Evolutionary conservation across 2,329 filamentous ascomycete genomes (phyloP), one percentile per base, ranked within the genome.

Genomic region (Sclerotiophoma versabilis): DNA sequence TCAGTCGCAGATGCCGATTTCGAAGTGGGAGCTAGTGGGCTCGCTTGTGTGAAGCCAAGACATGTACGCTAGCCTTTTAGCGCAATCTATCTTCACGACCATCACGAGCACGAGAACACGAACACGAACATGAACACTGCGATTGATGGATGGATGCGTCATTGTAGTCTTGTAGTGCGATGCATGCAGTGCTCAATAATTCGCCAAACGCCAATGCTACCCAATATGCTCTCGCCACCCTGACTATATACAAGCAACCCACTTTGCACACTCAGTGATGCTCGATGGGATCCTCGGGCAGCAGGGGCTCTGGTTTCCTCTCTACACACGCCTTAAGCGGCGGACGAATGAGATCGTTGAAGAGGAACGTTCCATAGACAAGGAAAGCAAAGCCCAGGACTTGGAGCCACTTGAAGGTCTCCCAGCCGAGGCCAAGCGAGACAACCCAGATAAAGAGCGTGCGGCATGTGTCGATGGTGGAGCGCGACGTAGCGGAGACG

Each of bases 361-460:
- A 98, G 34, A 98, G 75, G 76, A 96, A 97, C 2, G 93, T 99
- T 62, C 95, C 96, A 73, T 97, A 99, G 12, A 99, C 95, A 29
- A 99, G 83, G 62, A 97, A 79, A 1, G 80, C 90, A 66, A 99
- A 99, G 1, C 95, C 95, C 3, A 86, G 74, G 12, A 99, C 91
- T 77, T 99, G 95, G 6, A 99, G 84, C 89, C 91, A 96, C 78
- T 98, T 98, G 84, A 99, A 98, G 0, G 86, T 88, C 79, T 99
- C 95, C 95, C 95, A 99, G 57, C 93, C 93, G 2, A 99, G 84
- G 4, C 90, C 91, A 4, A 99, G 84, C 15, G 92, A 96, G 12
- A 96, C 91, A 23, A 99, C 84, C 95, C 95, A 99, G 77, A 99
- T 98, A 79, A 99, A 98, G 1, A 99, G 84, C 0, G 95, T 99